Base-by-base conservation (phyloP, 2,329 filamentous ascomycete species). In the Rhytidhysteron rufulum region DNA sequence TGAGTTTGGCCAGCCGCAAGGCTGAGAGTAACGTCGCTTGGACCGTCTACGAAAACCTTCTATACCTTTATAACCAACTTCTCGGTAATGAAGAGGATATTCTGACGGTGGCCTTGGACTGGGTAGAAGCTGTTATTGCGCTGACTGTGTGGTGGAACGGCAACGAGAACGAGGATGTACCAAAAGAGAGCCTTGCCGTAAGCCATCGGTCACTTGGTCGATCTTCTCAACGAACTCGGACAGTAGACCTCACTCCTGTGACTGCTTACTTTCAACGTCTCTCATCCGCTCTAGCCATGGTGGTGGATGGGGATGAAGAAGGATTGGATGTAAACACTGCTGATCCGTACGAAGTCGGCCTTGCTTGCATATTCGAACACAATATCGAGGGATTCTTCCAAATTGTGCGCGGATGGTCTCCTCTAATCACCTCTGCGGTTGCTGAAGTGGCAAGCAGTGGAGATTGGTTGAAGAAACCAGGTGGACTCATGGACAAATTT, bases 131-230 rank as follows among this genome's bases (percentile, higher is more conserved):
- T 0, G 86, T 84, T 0, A 69, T 96, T 44, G 86, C 84, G 2
- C 70, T 97, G 36, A 83, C 90, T 22, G 83, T 86, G 5, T 97
- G 91, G 91, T 95, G 90, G 89, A 85, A 95, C 58, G 88, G 93
- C 45, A 79, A 82, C 44, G 76, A 82, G 8, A n/a, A n/a, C n/a
- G 70, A 73, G 11, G 67, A 71, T 1, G 50, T 66, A 20, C 49
- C 62, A 1, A 57, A 64, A 27, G 68, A 63, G 37, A 72, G 65
- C 48, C 60, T 74, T 22, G 64, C 64, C 37, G 64, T 62, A n/a
- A 72, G 66, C 43, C 67, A 70, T 40, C 68, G 66, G 25, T 67
- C 67, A 10, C 45, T 70, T 37, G 62, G 59, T 44, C 60, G 53
- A 34, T 58, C 58, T 16, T 58, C 58, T 16, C 64, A 66, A 22